phyloP scores from a whole-genome alignment of 805 yeast species.

The Candida nitratophila region DNA sequence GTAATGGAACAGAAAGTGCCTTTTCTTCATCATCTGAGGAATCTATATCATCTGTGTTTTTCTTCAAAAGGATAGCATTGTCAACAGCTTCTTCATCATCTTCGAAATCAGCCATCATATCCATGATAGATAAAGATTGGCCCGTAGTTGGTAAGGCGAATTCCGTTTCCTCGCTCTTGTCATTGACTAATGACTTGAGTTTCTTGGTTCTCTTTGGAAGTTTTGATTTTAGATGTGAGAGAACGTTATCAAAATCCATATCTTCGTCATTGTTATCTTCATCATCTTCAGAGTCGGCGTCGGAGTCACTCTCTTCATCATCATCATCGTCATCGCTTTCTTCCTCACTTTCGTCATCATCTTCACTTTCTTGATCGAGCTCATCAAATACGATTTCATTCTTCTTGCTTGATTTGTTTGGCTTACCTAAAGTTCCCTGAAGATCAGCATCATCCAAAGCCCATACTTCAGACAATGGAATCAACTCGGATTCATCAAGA shows the following conservation, averaged over 20 bases:
- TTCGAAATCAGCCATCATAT: conserved; percentile 67
- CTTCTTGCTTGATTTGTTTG: conserved; percentile 3
- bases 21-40: conserved; percentile 24
- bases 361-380: conserved; percentile 14
- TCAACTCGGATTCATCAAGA: conserved; percentile 67
- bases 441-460: conserved; percentile 61
- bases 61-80: conserved; percentile 41
- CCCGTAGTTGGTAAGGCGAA: conserved; percentile 58
- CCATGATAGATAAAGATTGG: conserved; percentile 54
- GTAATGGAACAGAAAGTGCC: conserved; percentile 73
- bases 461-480: conserved; percentile 84
- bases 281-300: conserved; percentile 19
- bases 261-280: conserved; percentile 34
- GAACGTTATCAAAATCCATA: conserved; percentile 43
- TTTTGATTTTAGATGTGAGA: conserved; percentile 31
- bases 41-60: conserved; percentile 12
- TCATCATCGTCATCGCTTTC: conserved; percentile 15
- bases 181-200: conserved; percentile 42
- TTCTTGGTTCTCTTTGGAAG: conserved; percentile 28
- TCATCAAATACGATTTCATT: conserved; percentile 23
- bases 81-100: conserved; percentile 37
- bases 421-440: conserved; percentile 11
- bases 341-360: conserved; percentile 8
- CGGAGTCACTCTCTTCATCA: conserved; percentile 12
- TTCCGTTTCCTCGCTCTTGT: conserved; percentile 59